Evolutionary conservation across 176 grass and related monocot genomes (phyloP).

Genomic region (Lolium multiflorum): DNA sequence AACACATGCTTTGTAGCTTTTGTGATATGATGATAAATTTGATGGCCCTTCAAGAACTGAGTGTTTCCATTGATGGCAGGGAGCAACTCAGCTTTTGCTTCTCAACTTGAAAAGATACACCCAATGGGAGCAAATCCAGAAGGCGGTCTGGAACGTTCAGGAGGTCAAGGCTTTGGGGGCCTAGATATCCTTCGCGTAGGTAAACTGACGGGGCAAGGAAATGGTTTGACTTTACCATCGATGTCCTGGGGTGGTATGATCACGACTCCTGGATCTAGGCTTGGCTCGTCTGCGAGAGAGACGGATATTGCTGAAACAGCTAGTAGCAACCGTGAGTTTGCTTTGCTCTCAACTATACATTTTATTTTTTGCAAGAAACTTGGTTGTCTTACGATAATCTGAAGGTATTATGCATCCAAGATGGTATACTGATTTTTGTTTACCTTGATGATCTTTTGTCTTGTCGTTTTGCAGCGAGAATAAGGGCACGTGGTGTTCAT

Average conservation of each 20-base stretch:
- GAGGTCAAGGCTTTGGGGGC: constrained; percentile 42
- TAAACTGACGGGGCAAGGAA: constrained; percentile 48
- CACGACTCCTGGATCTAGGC: constrained; percentile 38
- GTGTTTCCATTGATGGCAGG: constrained; percentile 45
- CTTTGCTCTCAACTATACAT: neutral
- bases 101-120: constrained; percentile 60
- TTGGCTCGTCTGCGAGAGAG: constrained; percentile 42
- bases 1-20: constrained; percentile 40
- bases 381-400: neutral
- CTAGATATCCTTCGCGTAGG: constrained; percentile 41
- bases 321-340: constrained; percentile 57
- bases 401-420: neutral
- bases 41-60: constrained; percentile 47
- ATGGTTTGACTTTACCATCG: constrained; percentile 24
- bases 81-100: constrained; percentile 50
- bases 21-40: constrained; percentile 37
- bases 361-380: neutral
- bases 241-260: constrained; percentile 49
- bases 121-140: constrained; percentile 39
- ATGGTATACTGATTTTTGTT: too few relatives aligned
- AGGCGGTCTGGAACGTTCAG: constrained; percentile 37
- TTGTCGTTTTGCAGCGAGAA: constrained; percentile 50
- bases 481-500: constrained; percentile 35
- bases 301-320: constrained; percentile 34
- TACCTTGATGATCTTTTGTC: constrained; percentile 27